Conservation (phyloP, 129 eudicot species). For the Pittosporum tobira region DNA sequence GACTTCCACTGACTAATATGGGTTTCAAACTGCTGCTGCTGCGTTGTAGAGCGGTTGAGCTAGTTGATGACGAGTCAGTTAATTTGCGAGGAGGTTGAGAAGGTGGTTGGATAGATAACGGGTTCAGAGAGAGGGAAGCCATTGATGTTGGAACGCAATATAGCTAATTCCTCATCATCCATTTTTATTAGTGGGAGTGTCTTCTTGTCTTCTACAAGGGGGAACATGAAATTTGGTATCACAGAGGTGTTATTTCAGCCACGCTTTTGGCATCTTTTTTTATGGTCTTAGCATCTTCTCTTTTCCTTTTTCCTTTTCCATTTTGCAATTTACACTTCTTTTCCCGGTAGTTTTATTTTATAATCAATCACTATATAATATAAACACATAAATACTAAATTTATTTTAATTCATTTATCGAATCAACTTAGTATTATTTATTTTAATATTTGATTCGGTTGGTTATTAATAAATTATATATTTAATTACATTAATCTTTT, state of each 20-base stretch:
- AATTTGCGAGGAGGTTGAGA: constrained; percentile 29
- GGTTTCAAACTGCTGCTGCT: constrained; percentile 40
- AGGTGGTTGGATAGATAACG: constrained; percentile 37
- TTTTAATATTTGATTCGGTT: no score
- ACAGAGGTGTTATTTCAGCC: not conserved
- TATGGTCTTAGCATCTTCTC: not conserved
- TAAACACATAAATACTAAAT: no score
- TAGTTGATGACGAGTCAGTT: constrained; percentile 2
- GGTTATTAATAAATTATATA: no score
- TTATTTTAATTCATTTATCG: no score
- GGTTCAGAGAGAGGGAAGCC: constrained; percentile 40
- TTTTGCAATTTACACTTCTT: no score
- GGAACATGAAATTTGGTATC: not conserved
- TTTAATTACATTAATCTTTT: no score
- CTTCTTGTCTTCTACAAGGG: no score
- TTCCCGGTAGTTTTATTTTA: no score
- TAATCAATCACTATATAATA: no score
- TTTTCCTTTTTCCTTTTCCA: not conserved
- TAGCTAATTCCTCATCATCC: not conserved
- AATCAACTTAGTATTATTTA: no score
- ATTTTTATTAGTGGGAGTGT: not conserved
- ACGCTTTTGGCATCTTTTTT: not conserved
- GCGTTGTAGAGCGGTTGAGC: constrained; percentile 8
- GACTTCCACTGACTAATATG: constrained; percentile 57
- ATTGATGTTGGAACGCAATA: constrained; percentile 17